Evolutionary conservation across 331 rosid species (phyloP), one percentile per base, ranked within the genome.

Genomic region (Phaseolus coccineus): DNA sequence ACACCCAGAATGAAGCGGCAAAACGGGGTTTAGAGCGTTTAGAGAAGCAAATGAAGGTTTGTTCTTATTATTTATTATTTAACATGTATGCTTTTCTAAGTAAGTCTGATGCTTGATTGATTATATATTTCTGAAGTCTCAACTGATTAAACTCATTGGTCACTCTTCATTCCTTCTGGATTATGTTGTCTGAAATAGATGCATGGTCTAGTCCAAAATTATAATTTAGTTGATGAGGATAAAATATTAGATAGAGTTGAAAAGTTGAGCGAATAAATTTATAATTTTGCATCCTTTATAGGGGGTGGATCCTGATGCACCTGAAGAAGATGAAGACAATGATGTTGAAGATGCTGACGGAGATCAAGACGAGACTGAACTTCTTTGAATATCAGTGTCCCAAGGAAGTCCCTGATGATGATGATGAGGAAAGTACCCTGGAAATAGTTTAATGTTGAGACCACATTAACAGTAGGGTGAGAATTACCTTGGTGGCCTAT

Each of bases 291-390:
- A 58, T 79, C 27, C 33, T 73, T 67, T 81, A 44, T 65, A 96
- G 98, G 99, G 98, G 48, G 94, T 93, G 56, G 98, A 96, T 86
- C 99, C 99, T 15, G 99, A 96, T 88, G 99, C 99, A 82, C 96
- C 96, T 8, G 99, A 96, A 86, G 98, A 96, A 61, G 99, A 96
- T 27, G 99, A 96, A 77, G 98, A 93, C 79, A 96, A 93, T 27
- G 99, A 96, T 79, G 93, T 91, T 8, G 99, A 96, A 65, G 99
- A 96, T 82, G 97, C 87, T 0, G 99, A 93, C 40, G 97, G 89
- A 83, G 99, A 96, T 88, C 99, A 90, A 88, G 99, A 96, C 19
- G 99, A 96, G 80, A 47, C 92, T 4, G 98, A 96, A 67, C 97
- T 96, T 78, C 77, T 96, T 33, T 96, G 86, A 89, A 77, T 33